Base-by-base conservation (phyloP, 495 filamentous ascomycete genomes). In the Apiosordaria backusii region DNA sequence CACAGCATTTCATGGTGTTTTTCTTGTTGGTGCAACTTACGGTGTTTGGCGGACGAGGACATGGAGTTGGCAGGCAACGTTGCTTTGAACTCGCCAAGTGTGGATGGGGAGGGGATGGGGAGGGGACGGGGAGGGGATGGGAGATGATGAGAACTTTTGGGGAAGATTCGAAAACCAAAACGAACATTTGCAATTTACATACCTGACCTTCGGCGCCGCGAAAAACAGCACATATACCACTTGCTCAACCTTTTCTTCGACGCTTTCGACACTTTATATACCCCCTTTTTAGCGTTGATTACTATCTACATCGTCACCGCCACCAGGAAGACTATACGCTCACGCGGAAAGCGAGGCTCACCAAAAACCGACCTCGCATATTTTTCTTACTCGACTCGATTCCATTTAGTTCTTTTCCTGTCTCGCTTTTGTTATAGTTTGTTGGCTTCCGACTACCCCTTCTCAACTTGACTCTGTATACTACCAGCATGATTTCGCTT, bases 271-370 rank as follows among this genome's bases (percentile, higher is more conserved):
- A 60, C 50, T 57, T 60, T 40, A 69, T 71, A 74, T 76, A 72
- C 69, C 70, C 67, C 71, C 54, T 25, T 50, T 67, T 57, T 66
- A 62, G 63, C 68, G 60, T 69, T 69, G 45, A 60, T 61, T 21
- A 59, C 18, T 53, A 66, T 65, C 55, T 72, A 67, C 65, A 74
- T 61, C 62, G 63, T 64, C 67, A 61, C 64, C 60, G 60, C 66
- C 57, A 64, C 65, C 54, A n/a, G 40, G 65, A 80, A 79, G 76
- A 80, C 61, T 74, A 61, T 61, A 74, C 78, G 77, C 78, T 79
- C 77, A 79, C 78, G 78, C 78, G 77, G 65, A 68, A 59, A 18
- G 35, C 35, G 35, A 45, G 35, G 35, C 9, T 45, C 35, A 45
- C 9, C 35, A 57, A 69, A 66, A 65, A n/a, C 18, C 24, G n/a